Evolutionary conservation across 2,329 filamentous ascomycete species (phyloP).

Genomic region (Calycina herbarum): DNA sequence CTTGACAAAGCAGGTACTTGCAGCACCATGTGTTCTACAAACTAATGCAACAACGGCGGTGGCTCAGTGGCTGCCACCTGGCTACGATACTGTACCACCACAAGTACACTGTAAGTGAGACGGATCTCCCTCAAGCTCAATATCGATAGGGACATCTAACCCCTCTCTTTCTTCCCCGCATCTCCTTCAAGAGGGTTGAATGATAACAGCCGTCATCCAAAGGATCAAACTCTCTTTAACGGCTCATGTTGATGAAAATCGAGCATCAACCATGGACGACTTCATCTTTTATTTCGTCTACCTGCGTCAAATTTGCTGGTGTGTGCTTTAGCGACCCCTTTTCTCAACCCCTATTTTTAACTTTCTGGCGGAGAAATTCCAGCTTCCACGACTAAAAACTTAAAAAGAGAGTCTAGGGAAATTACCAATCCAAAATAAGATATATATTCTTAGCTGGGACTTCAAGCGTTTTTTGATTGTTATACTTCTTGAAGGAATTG

Average conservation of each 20-base stretch:
- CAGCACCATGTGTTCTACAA: not conserved
- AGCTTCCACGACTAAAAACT: not conserved
- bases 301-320: not conserved
- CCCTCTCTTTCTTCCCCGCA: constrained; percentile 2
- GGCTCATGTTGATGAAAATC: not conserved
- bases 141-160: not conserved
- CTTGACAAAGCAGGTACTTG: not conserved
- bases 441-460: not conserved
- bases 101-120: not conserved
- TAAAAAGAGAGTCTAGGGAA: not conserved
- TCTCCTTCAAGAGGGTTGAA: not conserved
- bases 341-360: not conserved
- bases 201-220: not conserved
- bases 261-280: not conserved
- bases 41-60: not conserved
- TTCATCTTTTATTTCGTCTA: not conserved
- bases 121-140: not conserved
- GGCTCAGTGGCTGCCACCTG: not conserved
- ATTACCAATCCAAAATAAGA: not conserved
- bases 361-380: not conserved
- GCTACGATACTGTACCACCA: not conserved
- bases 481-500: too few relatives aligned
- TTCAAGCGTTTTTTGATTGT: too few relatives aligned
- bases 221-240: not conserved
- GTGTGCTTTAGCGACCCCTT: not conserved